A percentile compares a stretch with the other conserved stretches of the same genome.
Evolutionary conservation across 2,329 filamentous ascomycete species (phyloP).

Genomic region (Pseudogymnoascus sp.): DNA sequence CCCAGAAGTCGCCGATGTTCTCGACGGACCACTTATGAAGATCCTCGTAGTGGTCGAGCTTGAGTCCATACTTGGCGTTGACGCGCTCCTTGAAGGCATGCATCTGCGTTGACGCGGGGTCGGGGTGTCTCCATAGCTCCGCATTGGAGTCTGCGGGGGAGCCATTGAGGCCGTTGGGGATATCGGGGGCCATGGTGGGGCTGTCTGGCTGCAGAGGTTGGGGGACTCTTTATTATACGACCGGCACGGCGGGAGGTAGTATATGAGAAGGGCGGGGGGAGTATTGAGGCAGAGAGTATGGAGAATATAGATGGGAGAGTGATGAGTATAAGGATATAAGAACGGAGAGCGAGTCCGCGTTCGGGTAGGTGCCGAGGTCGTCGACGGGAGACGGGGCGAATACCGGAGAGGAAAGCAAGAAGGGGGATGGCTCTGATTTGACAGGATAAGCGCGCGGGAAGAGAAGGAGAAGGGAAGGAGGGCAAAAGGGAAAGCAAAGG

Average conservation of each 20-base stretch:
- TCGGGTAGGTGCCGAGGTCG: not conserved
- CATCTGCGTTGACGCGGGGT: conserved; percentile 62
- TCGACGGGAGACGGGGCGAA: not conserved
- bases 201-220: not conserved
- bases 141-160: not conserved
- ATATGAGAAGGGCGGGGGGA: not conserved
- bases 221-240: not conserved
- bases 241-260: not conserved
- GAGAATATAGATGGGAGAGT: not conserved
- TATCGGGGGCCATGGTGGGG: not conserved
- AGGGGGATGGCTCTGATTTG: not conserved
- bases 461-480: not conserved
- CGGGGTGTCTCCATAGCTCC: conserved; percentile 65
- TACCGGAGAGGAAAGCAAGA: not conserved
- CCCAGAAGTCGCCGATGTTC: conserved; percentile 73
- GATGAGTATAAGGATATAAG: not conserved
- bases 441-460: not conserved
- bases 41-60: conserved; percentile 60
- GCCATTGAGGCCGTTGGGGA: not conserved
- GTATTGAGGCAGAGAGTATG: not conserved
- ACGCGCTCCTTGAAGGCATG: conserved; percentile 63
- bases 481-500: not conserved
- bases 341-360: not conserved
- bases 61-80: conserved; percentile 58
- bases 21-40: conserved; percentile 81